Evolutionary conservation across 1,284 basidiomycete genomes (phyloP), one percentile per base, ranked within the genome.

Genomic region (Ceratobasidium sp.): DNA sequence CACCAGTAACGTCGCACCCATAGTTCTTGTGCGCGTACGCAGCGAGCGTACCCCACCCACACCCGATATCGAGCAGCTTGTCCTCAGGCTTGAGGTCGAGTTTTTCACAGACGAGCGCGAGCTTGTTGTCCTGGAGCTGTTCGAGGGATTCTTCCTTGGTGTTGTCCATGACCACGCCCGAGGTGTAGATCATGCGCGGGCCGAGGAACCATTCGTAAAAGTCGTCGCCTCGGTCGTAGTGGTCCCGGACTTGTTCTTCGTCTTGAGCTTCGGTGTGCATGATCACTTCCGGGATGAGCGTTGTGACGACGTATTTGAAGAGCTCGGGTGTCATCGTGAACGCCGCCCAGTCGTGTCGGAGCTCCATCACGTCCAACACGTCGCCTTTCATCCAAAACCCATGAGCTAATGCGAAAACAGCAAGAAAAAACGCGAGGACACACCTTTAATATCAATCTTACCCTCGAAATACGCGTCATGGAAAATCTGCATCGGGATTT

Each of bases 1-100:
- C 93, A 85, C 98, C 98, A 58, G 97, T 99, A 49, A 94, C 95
- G 83, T 99, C 95, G 82, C 95, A 97, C 18, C 89, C 95, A 84
- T 94, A 99, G 89, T 99, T 99, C 89, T 99, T 99, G 66, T 95
- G 95, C 42, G 97, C 97, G 84, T 97, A 98, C 0, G 97, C 93
- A 68, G 92, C 90, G 77, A 99, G 92, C 0, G 98, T 99, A 44
- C 97, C 98, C 98, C 97, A 99, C 69, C 98, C 98, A 84, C 98
- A 99, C 49, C 87, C 87, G 79, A 88, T 88, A 84, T 91, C 90
- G 78, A 99, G 91, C 49, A 99, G 89, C 80, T 91, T 90, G 86
- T 97, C 96, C 0, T 89, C 89, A 39, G 95, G 91, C 84, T 98
- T 88, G 77, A 99, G 90, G 84, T 94, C 90, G 81, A 99, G 92